Evolutionary conservation across 352 stramenopile genomes (phyloP), one percentile per base, ranked within the genome.

Genomic region (Phytophthora vignae): DNA sequence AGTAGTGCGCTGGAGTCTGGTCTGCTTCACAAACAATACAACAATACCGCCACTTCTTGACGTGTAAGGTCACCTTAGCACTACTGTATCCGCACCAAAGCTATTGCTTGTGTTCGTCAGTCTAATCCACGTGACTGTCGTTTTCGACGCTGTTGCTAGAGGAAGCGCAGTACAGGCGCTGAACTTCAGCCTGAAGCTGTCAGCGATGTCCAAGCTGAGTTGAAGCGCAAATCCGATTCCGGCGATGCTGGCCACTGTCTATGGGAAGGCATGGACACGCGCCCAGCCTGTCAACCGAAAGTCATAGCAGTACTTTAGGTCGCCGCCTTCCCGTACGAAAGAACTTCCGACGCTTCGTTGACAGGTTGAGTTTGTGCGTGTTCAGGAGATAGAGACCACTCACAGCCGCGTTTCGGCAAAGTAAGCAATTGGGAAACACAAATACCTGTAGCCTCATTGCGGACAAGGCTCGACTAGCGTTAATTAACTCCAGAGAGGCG

Each of bases 211-310:
- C 38, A 38, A 49, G 38, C 52, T 38, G 55, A 36, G 38, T 54
- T 62, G 40, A 62, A 15, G 19, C 36, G 55, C 22, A 53, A 62
- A 62, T 62, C 55, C 44, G 38, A 12, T 62, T 55, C 25, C 15
- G 42, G 22, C 21, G 27, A n/a, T 55, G 42, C 42, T 42, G 9
- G 22, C 44, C 14, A 22, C 33, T 38, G 33, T 15, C 36, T 42
- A 42, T 42, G 36, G 15, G 29, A 55, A 55, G 25, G 27, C 14
- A 64, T 56, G 42, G 56, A 55, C 12, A 55, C 56, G 56, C 55
- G 40, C 36, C 21, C 29, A 14, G 53, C 31, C n/a, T 19, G 48
- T n/a, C 48, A 11, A 21, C 10, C 12, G 25, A 38, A 56, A 38
- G 25, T 38, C 22, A 10, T 10, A 40, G 10, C 22, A 21, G 4